Percentiles rank a stretch among this genome's conserved stretches.
Conservation (phyloP, 441 rosid genomes). For the Euphorbia schlechtendalii region DNA sequence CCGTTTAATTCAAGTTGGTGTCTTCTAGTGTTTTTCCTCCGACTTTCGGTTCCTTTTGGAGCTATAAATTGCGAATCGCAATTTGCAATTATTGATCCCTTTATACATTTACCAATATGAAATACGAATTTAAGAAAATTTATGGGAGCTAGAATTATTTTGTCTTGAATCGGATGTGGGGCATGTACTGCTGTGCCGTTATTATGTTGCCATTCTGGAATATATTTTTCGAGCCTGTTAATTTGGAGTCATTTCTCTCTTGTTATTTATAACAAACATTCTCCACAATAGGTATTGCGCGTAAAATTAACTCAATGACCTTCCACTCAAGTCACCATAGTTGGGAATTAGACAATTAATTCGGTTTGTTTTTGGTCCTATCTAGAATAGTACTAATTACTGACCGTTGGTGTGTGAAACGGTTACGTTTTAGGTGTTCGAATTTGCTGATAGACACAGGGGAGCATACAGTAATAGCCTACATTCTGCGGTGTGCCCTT, state of each 20-base stretch:
- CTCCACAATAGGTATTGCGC: background rate
- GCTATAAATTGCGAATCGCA: background rate
- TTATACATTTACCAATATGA: constrained; percentile 3
- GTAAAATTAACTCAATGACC: background rate
- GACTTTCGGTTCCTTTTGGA: background rate
- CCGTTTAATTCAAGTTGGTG: background rate
- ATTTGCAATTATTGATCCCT: background rate
- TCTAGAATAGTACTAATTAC: background rate
- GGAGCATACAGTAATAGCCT: constrained; percentile 80
- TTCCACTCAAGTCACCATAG: background rate
- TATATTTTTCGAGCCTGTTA: background rate
- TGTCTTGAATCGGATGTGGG: constrained; percentile 7
- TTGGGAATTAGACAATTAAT: background rate
- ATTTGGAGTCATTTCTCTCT: background rate
- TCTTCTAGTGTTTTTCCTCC: background rate
- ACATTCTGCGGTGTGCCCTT: constrained; percentile 61
- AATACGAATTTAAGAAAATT: background rate
- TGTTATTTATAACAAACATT: background rate
- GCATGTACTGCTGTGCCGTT: background rate
- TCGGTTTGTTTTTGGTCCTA: no score
- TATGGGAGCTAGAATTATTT: background rate
- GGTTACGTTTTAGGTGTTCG: constrained; percentile 46
- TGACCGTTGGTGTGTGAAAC: constrained; percentile 28
- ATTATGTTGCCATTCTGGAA: background rate
- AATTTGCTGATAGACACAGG: constrained; percentile 65